Evolutionary conservation across 495 filamentous ascomycete species (phyloP).

Genomic region (Trichoderma orchidacearum): DNA sequence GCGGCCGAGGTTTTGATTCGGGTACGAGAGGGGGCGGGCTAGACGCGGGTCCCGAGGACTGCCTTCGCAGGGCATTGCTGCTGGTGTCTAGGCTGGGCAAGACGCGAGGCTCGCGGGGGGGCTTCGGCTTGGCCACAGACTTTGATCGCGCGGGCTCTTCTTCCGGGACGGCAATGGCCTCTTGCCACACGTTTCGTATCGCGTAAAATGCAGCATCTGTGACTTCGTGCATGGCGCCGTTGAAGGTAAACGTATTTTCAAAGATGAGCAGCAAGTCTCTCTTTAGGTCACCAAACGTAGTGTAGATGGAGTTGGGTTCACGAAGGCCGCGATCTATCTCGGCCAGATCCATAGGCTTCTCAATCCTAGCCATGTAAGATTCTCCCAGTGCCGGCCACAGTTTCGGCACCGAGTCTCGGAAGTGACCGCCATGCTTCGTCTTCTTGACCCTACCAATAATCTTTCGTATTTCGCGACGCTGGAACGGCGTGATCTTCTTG

Average conservation of each 20-base stretch:
- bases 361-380: constrained; percentile 61
- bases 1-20: neutral
- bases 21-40: neutral
- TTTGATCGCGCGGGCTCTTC: constrained; percentile 39
- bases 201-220: constrained; percentile 47
- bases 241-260: constrained; percentile 65
- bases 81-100: neutral
- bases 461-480: constrained; percentile 29
- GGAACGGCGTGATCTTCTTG: constrained; percentile 27
- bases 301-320: constrained; percentile 40
- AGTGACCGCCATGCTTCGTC: constrained; percentile 58
- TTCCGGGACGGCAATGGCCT: constrained; percentile 35
- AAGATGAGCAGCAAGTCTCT: constrained; percentile 64
- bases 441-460: constrained; percentile 64
- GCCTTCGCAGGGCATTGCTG: neutral
- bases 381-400: constrained; percentile 34
- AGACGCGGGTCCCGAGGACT: neutral
- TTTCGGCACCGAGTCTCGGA: constrained; percentile 54
- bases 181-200: constrained; percentile 43
- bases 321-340: constrained; percentile 72
- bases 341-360: constrained; percentile 67
- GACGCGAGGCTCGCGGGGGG: neutral
- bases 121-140: constrained; percentile 26
- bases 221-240: constrained; percentile 62
- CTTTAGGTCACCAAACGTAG: constrained; percentile 46